Conservation (phyloP, 2,329 filamentous ascomycete genomes). For the Teratosphaeria epicoccoides region DNA sequence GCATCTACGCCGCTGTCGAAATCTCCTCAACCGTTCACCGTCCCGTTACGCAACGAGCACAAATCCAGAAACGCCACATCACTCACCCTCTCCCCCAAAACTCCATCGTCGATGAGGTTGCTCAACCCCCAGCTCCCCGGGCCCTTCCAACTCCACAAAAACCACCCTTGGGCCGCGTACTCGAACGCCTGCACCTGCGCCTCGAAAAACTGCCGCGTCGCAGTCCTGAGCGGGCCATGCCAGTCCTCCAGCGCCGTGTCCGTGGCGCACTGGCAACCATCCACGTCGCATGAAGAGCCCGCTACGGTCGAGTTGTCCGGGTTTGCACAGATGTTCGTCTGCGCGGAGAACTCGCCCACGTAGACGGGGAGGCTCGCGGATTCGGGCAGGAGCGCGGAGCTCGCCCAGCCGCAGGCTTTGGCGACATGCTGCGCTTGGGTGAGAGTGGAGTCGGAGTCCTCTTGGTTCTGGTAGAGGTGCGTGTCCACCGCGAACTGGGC, state of each 20-base stretch:
- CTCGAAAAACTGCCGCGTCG: constrained; percentile 31
- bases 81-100: constrained; percentile 30
- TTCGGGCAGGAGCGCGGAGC: constrained; percentile 22
- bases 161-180: constrained; percentile 29
- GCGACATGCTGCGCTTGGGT: constrained; percentile 32
- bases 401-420: constrained; percentile 30
- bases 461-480: constrained; percentile 37
- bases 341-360: constrained; percentile 36
- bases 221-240: constrained; percentile 25
- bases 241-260: constrained; percentile 27
- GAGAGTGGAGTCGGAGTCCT: constrained; percentile 25
- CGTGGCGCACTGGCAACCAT: constrained; percentile 30
- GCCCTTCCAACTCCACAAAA: constrained; percentile 35
- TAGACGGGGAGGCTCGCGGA: constrained; percentile 28
- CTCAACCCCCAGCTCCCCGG: constrained; percentile 34
- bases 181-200: constrained; percentile 37
- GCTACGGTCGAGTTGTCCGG: constrained; percentile 27
- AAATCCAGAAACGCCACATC: constrained; percentile 19
- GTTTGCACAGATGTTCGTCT: constrained; percentile 35
- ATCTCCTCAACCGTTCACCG: background rate
- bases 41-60: constrained; percentile 7
- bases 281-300: constrained; percentile 22
- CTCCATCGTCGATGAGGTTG: constrained; percentile 29
- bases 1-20: too few relatives aligned
- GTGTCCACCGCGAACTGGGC: constrained; percentile 33